Conservation (phyloP, 371 early-diverging fungal genomes). For the Dipsacomyces acuminosporus region DNA sequence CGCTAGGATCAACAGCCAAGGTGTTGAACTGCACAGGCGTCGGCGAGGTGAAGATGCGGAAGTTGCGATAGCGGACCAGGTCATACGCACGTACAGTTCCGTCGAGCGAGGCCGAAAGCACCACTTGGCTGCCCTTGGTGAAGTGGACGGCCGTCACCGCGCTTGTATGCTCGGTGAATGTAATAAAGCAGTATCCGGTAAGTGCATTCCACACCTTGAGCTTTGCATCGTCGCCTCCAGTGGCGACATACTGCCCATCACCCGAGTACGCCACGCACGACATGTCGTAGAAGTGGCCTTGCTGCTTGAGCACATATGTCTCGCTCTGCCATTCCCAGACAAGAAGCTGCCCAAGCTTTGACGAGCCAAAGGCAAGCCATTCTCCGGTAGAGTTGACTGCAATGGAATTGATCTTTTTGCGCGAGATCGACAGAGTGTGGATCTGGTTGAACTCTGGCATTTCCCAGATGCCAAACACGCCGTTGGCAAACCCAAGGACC, state of each 20-base stretch:
- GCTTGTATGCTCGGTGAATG: constrained; percentile 89
- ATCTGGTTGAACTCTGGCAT: constrained; percentile 58
- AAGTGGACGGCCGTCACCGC: constrained; percentile 83
- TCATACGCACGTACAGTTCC: constrained; percentile 98
- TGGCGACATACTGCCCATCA: constrained; percentile 92
- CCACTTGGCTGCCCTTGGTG: constrained; percentile 80
- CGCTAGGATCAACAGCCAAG: constrained; percentile 91
- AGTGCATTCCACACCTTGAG: constrained; percentile 95
- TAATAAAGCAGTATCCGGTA: constrained; percentile 95
- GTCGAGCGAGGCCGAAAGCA: constrained; percentile 92
- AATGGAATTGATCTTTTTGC: constrained; percentile 82
- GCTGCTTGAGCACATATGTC: constrained; percentile 95
- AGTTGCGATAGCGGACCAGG: constrained; percentile 93
- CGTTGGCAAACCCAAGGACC: constrained; percentile 85
- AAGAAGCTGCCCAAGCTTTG: constrained; percentile 88
- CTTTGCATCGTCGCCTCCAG: constrained; percentile 96
- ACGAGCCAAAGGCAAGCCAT: constrained; percentile 95
- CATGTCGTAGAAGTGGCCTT: constrained; percentile 95
- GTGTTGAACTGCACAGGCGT: constrained; percentile 92
- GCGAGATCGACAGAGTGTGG: constrained; percentile 73
- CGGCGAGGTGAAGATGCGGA: constrained; percentile 94
- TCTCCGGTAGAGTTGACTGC: constrained; percentile 89
- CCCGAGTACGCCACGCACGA: constrained; percentile 80
- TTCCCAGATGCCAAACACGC: constrained; percentile 96
- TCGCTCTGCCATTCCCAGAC: constrained; percentile 99